These are phyloP conservation scores for Epichloe sibirici DNA, from an alignment of 2,329 filamentous ascomycete species.

Conservation along the genomic window DNA sequence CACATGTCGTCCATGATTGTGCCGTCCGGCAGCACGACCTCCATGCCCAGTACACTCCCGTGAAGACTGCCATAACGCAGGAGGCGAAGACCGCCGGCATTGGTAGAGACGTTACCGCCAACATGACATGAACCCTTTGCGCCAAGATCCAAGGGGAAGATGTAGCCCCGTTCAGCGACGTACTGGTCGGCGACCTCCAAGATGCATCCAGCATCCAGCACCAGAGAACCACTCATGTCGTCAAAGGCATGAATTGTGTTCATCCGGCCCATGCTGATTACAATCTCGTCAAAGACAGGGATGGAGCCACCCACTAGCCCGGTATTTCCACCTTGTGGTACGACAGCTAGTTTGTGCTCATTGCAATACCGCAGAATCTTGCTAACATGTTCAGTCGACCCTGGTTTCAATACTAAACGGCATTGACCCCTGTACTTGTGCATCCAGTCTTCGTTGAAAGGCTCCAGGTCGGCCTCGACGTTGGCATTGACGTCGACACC, in stretches of 20 bases:
- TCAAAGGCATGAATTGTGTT: slow-evolving; percentile 87
- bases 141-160: slow-evolving; percentile 94
- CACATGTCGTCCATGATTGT: slow-evolving; percentile 83
- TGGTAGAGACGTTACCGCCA: slow-evolving; percentile 90
- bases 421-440: slow-evolving; percentile 91
- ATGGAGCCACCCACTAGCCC: slow-evolving; percentile 91
- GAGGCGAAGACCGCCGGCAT: slow-evolving; percentile 81
- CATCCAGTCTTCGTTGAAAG: slow-evolving; percentile 98
- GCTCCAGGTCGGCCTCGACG: slow-evolving; percentile 67
- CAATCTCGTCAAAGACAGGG: slow-evolving; percentile 96
- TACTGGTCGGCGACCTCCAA: slow-evolving; percentile 81
- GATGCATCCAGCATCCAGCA: slow-evolving; percentile 83
- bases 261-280: slow-evolving; percentile 83
- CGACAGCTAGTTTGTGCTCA: slow-evolving; percentile 79
- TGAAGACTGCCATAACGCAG: slow-evolving; percentile 90
- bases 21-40: slow-evolving; percentile 87
- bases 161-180: slow-evolving; percentile 68
- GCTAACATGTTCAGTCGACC: slow-evolving; percentile 77
- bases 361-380: slow-evolving; percentile 91
- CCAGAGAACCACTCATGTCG: slow-evolving; percentile 79
- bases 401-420: slow-evolving; percentile 75
- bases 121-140: slow-evolving; percentile 96
- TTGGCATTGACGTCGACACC: slow-evolving; percentile 57
- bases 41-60: slow-evolving; percentile 81
- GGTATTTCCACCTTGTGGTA: slow-evolving; percentile 94